phyloP scores from a whole-genome alignment of 2,329 filamentous ascomycete genomes.

The Anthostomella pinea region DNA sequence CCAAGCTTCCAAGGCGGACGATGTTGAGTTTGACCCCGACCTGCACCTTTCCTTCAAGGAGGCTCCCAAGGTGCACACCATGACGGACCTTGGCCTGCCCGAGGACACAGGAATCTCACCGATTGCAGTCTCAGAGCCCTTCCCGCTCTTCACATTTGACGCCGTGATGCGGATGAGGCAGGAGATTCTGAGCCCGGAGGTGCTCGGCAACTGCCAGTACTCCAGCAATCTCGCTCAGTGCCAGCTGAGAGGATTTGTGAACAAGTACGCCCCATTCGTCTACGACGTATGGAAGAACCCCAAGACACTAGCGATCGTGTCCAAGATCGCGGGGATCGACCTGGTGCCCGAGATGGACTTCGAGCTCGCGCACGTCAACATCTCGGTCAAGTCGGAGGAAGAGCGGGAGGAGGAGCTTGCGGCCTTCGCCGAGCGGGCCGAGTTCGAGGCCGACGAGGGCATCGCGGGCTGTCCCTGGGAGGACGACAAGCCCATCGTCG shows the following conservation, averaged over 20 bases:
- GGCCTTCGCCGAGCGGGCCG: slow-evolving; percentile 34
- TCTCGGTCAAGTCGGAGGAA: slow-evolving; percentile 48
- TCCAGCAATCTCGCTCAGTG: slow-evolving; percentile 59
- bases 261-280: slow-evolving; percentile 61
- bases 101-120: slow-evolving; percentile 57
- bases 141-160: slow-evolving; percentile 59
- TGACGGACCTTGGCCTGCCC: slow-evolving; percentile 59
- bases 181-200: slow-evolving; percentile 58
- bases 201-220: slow-evolving; percentile 55
- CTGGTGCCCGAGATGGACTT: slow-evolving; percentile 52
- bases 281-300: slow-evolving; percentile 48
- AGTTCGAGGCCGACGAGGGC: slow-evolving; percentile 28
- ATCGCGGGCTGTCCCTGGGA: slow-evolving; percentile 35
- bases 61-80: slow-evolving; percentile 51
- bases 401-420: slow-evolving; percentile 42
- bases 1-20: slow-evolving; percentile 6
- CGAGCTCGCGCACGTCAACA: slow-evolving; percentile 56
- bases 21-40: slow-evolving; percentile 46
- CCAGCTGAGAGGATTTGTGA: slow-evolving; percentile 31
- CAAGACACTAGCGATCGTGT: slow-evolving; percentile 45
- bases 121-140: slow-evolving; percentile 63
- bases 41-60: slow-evolving; percentile 54
- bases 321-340: slow-evolving; percentile 52
- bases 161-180: slow-evolving; percentile 60
- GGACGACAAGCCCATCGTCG: slow-evolving; percentile 53